Evolutionary conservation across 2,329 filamentous ascomycete species (phyloP), one percentile per base, ranked within the genome.

Genomic region (Penicillium sp.): DNA sequence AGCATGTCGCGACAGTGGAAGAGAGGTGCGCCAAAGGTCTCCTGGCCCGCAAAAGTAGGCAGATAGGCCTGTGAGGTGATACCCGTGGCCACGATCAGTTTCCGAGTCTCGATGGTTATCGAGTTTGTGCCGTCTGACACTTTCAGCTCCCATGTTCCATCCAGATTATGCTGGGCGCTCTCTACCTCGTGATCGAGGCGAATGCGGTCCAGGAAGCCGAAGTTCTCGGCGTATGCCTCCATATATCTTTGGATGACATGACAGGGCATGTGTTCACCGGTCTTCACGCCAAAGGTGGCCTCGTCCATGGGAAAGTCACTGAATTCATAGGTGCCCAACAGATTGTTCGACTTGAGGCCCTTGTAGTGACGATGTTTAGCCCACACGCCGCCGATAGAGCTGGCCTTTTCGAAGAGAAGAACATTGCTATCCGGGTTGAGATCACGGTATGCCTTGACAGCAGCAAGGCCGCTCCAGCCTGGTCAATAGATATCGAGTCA

Each of bases 261-360:
- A 0, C 81, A 83, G 0, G 82, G 78, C 42, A 87, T 80, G 62
- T 86, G 82, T 44, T 83, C 64, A 13, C 78, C 79, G 6, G 66
- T 58, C 44, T 75, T 61, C 20, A 76, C 66, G 0, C 70, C 72
- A 57, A 79, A 84, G 0, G 69, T 75, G 18, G 76, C 76, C 6
- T 72, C 67, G 50, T 78, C 74, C 82, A 91, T 86, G 15, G 86
- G 84, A 52, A 87, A 88, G 59, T 89, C 87, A 0, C 82, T 81
- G 60, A 81, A 89, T 65, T 91, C 85, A 57, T 84, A 88, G 0
- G 81, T 86, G 2, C 87, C 86, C 9, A 84, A 66, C 64, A 88
- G 78, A 61, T 90, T 90, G 68, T 92, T 91, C 46, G 81, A 83
- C 60, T 83, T 86, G 42, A 92, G 75, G 1, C 81, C 82, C 0